Evolutionary conservation across 169 alveolate genomes (phyloP).

Genomic region (Babesia sp.): DNA sequence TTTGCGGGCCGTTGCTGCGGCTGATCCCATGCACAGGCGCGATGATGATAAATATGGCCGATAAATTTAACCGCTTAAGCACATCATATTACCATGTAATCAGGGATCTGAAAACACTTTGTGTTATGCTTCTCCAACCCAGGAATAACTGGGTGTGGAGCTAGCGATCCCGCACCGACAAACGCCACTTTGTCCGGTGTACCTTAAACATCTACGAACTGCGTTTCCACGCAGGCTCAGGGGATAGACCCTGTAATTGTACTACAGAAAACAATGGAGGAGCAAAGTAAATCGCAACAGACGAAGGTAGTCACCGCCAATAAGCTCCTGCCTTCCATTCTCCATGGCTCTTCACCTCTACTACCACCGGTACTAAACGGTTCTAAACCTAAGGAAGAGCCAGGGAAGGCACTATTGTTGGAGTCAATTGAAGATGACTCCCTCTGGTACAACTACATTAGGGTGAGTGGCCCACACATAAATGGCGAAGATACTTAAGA

Average conservation of each 20-base stretch:
- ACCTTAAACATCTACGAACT: background rate
- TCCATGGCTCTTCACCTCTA: conserved; percentile 43
- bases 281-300: conserved; percentile 8
- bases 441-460: conserved; percentile 46
- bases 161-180: background rate
- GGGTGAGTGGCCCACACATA: conserved; percentile 14
- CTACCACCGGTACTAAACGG: conserved; percentile 31
- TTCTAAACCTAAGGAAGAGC: conserved; percentile 27
- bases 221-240: background rate
- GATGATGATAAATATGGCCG: too few species aligned
- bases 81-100: too few species aligned
- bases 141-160: background rate
- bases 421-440: conserved; percentile 56
- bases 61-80: too few species aligned
- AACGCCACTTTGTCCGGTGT: background rate
- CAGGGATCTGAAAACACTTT: too few species aligned
- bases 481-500: background rate
- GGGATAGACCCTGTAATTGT: background rate
- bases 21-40: too few species aligned
- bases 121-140: background rate
- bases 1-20: too few species aligned
- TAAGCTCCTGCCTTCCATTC: conserved; percentile 43
- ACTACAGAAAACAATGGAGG: conserved; percentile 6
- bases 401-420: conserved; percentile 21
- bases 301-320: conserved; percentile 48